Evolutionary conservation across 2,329 filamentous ascomycete species (phyloP).

Genomic region (Emmonsiellopsis sp.): DNA sequence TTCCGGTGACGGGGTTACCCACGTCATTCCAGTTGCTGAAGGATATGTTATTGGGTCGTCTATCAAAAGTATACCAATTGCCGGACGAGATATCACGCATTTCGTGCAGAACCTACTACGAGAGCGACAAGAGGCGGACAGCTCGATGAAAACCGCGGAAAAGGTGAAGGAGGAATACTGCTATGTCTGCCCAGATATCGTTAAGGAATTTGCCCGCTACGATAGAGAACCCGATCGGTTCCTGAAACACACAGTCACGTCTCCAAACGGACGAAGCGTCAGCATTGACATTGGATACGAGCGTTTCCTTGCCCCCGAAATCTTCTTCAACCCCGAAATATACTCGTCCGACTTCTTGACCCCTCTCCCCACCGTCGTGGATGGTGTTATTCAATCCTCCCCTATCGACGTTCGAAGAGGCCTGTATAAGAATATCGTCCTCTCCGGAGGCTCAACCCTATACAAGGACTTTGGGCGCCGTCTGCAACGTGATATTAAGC

Average conservation of each 20-base stretch:
- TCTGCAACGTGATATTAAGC: slow-evolving; percentile 93
- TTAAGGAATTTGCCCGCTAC: slow-evolving; percentile 94
- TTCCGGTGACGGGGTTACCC: slow-evolving; percentile 95
- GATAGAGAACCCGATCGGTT: slow-evolving; percentile 89
- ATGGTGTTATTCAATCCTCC: slow-evolving; percentile 93
- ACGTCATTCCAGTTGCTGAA: slow-evolving; percentile 97
- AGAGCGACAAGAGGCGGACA: slow-evolving; percentile 93
- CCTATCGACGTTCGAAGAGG: slow-evolving; percentile 95
- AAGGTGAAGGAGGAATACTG: slow-evolving; percentile 98
- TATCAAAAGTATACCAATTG: slow-evolving; percentile 98
- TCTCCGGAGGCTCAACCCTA: slow-evolving; percentile 91
- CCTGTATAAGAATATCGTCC: slow-evolving; percentile 98
- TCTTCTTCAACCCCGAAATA: slow-evolving; percentile 99
- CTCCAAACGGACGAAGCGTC: slow-evolving; percentile 76
- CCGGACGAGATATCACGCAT: slow-evolving; percentile 95
- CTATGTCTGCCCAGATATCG: slow-evolving; percentile 96
- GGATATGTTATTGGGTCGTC: slow-evolving; percentile 98
- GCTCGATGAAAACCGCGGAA: slow-evolving; percentile 92
- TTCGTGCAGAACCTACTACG: slow-evolving; percentile 94
- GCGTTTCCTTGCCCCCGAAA: slow-evolving; percentile 94
- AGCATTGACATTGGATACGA: slow-evolving; percentile 94
- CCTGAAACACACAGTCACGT: slow-evolving; percentile 76
- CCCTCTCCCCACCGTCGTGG: slow-evolving; percentile 85
- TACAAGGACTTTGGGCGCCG: slow-evolving; percentile 98
- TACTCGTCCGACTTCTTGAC: slow-evolving; percentile 98